Evolutionary conservation across 768 basidiomycete species (phyloP), one percentile per base, ranked within the genome.

Genomic region (Pholiota microspora): DNA sequence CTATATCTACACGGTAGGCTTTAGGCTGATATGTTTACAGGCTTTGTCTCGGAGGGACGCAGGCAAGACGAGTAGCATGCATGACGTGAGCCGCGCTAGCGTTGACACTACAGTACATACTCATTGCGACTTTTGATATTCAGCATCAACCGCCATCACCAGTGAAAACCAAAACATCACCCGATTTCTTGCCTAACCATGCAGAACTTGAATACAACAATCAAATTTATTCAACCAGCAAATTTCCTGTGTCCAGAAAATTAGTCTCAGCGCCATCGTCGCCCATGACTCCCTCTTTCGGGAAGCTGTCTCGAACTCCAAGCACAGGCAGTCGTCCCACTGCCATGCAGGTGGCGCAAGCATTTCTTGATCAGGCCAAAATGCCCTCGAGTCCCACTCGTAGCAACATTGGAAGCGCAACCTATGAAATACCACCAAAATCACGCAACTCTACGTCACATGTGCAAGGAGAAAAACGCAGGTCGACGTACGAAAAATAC

Each of bases 341-440:
- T 12, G 88, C 84, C 21, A 91, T 92, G 89, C 88, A 92, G 36
- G 81, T 92, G 9, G 88, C 87, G 2, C 85, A 85, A 64, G 78
- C 80, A 7, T 65, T 89, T 51, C 73, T 66, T 29, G 74, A 79
- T 27, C 57, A 48, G 21, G 49, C 40, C 9, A 35, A n/a, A 34
- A 56, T 23, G 7, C 47, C 49, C 8, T 46, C 35, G 32, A 42
- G 21, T 29, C 16, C 45, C 23, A 25, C 35, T 25, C 16, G n/a
- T 4, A 2, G 7, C 15, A 42, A 35, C 28, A 10, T 29, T 13
- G 24, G 16, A 3, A 35, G 31, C 18, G 7, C 21, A 15, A 31
- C 16, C 28, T 27, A 35, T 10, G 27, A 27, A n/a, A 40, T 18
- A 10, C 48, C 53, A 57, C 58, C 62, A 40, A 60, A 59, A 31